Evolutionary conservation across 192 early-diverging fungal genomes (phyloP), one percentile per base, ranked within the genome.

Genomic region (Entomortierella beljakovae): DNA sequence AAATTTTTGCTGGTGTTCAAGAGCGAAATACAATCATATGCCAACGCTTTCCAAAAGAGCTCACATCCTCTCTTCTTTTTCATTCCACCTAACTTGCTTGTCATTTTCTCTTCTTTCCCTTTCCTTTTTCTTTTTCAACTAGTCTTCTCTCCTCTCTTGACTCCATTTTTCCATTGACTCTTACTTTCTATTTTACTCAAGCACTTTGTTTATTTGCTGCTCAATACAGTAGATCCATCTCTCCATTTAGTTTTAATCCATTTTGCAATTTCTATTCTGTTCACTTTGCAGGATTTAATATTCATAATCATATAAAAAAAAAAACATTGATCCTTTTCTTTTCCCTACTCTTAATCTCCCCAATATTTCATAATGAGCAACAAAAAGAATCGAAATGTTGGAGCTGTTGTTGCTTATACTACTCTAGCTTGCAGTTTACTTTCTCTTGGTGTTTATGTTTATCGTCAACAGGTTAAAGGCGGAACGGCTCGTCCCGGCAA

Each of bases 381-480:
- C 43, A 70, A 6, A 37, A 79, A 65, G 67, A 65, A 53, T 38
- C 37, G 67, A 26, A 69, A 65, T 54, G 48, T 79, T 23, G 75
- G 67, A 22, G 61, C 67, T 10, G 9, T 79, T 35, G 15, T 79
- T 40, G 67, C 75, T 29, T 79, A 79, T 57, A 70, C 75, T 28
- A 65, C 75, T 16, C 37, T 79, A 46, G 75, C 75, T 37, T 64
- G 60, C 50, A 64, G 64, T 38, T 16, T 79, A 35, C 56, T 70
- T 40, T 79, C 75, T 0, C 16, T 70, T 1, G 75, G 75, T 3
- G 42, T 79, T 25, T 79, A 79, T 49, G 50, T 70, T n/a, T 79
- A 79, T 42, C 61, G 61, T 23, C 61, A 68, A 29, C 74, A 79
- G 37, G 34, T 57, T 26, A 51, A 79, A 32, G 38, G 33, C 4